Evolutionary conservation across 441 rosid species (phyloP).

Genomic region (Populus hybrid): DNA sequence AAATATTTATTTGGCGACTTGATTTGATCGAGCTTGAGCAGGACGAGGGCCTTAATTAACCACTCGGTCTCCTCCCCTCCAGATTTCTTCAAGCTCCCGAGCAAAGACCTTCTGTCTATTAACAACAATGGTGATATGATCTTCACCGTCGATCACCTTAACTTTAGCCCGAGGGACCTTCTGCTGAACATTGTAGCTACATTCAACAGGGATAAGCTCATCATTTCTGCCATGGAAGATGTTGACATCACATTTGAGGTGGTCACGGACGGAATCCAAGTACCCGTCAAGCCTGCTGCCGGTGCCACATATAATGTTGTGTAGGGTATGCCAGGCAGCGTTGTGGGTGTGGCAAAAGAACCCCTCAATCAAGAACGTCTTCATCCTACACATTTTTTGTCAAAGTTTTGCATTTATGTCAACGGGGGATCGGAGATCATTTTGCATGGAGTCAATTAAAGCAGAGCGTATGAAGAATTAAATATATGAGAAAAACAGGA

Average conservation of each 20-base stretch:
- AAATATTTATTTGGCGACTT: not conserved
- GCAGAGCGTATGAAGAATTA: not conserved
- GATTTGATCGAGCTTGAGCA: not conserved
- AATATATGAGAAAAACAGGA: not conserved
- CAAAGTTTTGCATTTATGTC: slow-evolving; percentile 10
- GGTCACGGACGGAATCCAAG: slow-evolving; percentile 56
- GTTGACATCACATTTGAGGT: slow-evolving; percentile 56
- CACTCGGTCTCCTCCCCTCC: slow-evolving; percentile 41
- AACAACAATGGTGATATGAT: slow-evolving; percentile 85
- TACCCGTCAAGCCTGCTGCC: slow-evolving; percentile 76
- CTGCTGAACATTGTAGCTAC: slow-evolving; percentile 61
- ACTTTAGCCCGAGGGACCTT: slow-evolving; percentile 65
- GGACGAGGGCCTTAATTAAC: not conserved
- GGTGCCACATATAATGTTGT: slow-evolving; percentile 87
- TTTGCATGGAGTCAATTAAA: not conserved
- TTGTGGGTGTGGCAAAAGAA: slow-evolving; percentile 91
- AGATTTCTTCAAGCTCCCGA: slow-evolving; percentile 78
- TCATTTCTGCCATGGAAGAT: slow-evolving; percentile 78
- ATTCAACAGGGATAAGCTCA: slow-evolving; percentile 77
- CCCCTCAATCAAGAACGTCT: slow-evolving; percentile 80
- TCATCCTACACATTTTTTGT: slow-evolving; percentile 37
- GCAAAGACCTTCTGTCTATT: slow-evolving; percentile 82
- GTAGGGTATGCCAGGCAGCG: slow-evolving; percentile 95
- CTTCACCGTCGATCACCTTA: slow-evolving; percentile 64
- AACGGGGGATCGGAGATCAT: slow-evolving; percentile 1